A percentile compares a stretch with the other conserved stretches of the same genome.
Conservation (phyloP, 495 filamentous ascomycete genomes). For the Daldinia caldariorum region DNA sequence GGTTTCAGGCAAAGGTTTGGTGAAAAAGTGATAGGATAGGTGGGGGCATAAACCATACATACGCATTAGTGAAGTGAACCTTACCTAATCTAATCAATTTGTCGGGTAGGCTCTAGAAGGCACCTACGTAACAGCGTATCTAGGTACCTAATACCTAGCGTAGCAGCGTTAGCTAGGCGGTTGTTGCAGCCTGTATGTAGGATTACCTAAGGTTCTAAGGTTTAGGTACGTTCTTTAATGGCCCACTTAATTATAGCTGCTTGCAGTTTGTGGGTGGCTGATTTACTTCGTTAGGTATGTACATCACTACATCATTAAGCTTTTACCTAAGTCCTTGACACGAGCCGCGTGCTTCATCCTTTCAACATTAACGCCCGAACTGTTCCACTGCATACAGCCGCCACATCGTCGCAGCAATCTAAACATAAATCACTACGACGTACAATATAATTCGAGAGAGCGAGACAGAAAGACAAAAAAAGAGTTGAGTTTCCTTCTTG, state of each 20-base stretch:
- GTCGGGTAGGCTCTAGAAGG: not conserved
- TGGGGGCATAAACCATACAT: conserved; percentile 29
- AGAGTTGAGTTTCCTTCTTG: not conserved
- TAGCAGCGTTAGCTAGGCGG: no score
- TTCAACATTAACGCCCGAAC: conserved; percentile 4
- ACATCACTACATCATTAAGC: conserved; percentile 35
- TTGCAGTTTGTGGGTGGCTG: conserved; percentile 3
- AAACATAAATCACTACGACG: not conserved
- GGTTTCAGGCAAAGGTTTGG: conserved; percentile 4
- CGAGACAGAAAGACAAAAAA: not conserved
- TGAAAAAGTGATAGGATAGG: conserved; percentile 5
- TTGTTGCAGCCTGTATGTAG: not conserved
- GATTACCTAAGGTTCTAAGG: conserved; percentile 8
- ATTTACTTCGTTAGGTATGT: no score
- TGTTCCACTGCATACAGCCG: conserved; percentile 4
- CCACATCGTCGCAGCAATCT: conserved; percentile 1
- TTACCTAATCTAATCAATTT: conserved; percentile 34
- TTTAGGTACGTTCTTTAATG: not conserved
- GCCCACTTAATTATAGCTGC: not conserved
- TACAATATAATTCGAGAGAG: conserved; percentile 11
- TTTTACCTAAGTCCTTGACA: conserved; percentile 13
- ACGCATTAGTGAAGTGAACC: no score
- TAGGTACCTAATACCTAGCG: not conserved
- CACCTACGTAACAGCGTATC: not conserved
- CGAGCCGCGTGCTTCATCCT: conserved; percentile 15